phyloP scores from a whole-genome alignment of 192 early-diverging fungal genomes.

The Coemansia sp. region DNA sequence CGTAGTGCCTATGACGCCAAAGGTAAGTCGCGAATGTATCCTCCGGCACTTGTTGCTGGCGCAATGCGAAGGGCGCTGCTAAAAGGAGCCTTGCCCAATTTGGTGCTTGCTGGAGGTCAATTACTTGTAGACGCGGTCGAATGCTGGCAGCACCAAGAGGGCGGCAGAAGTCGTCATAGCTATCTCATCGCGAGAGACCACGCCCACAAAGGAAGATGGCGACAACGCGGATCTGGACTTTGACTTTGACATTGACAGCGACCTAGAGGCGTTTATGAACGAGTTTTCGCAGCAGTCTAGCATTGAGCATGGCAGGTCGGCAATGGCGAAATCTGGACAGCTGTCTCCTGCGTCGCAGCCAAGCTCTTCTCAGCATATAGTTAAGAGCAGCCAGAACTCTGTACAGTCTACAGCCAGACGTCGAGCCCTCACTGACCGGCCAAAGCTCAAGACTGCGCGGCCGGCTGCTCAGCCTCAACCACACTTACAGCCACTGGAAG shows the following conservation, averaged over 20 bases:
- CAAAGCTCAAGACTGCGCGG: slow-evolving; percentile 19
- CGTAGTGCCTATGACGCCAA: slow-evolving; percentile 13
- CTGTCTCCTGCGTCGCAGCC: background rate
- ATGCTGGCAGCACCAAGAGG: background rate
- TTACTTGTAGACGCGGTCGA: slow-evolving; percentile 3
- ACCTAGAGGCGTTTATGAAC: slow-evolving; percentile 41
- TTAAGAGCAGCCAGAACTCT: background rate
- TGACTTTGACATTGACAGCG: slow-evolving; percentile 40
- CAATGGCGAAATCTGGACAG: background rate
- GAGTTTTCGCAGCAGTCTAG: slow-evolving; percentile 16
- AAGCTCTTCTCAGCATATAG: background rate
- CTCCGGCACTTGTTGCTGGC: background rate
- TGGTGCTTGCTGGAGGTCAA: too few species aligned
- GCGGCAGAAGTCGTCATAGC: background rate
- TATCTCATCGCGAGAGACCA: slow-evolving; percentile 18
- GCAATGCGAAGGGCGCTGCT: background rate
- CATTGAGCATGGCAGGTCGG: background rate
- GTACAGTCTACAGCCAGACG: background rate
- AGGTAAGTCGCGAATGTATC: background rate
- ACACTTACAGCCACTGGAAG: background rate
- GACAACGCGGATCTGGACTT: slow-evolving; percentile 20
- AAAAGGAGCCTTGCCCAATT: too few species aligned
- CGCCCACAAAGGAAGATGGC: background rate
- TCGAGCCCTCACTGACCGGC: slow-evolving; percentile 43
- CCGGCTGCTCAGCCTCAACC: background rate